Evolutionary conservation across 2,329 filamentous ascomycete species (phyloP).

Genomic region (Xylaria sp.): DNA sequence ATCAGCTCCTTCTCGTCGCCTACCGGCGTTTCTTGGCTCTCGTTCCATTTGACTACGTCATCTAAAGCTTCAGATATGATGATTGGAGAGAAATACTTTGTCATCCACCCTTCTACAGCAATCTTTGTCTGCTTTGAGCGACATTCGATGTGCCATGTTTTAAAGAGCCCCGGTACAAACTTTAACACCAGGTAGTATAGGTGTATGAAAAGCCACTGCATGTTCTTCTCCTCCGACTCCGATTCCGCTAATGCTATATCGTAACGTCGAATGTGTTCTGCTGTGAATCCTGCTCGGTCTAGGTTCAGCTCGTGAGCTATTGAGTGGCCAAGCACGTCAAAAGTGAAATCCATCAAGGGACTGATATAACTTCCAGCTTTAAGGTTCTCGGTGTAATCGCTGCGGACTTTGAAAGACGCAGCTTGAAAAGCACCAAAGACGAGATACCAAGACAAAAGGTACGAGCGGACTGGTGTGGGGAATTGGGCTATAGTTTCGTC

Average conservation of each 20-base stretch:
- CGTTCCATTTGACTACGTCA: conserved; percentile 75
- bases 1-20: conserved; percentile 67
- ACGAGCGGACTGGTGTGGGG: conserved; percentile 77
- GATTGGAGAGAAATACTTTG: conserved; percentile 81
- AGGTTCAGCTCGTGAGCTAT: conserved; percentile 79
- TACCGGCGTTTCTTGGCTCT: conserved; percentile 59
- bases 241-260: conserved; percentile 63
- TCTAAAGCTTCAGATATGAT: conserved; percentile 74
- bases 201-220: conserved; percentile 86
- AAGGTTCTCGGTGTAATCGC: conserved; percentile 81
- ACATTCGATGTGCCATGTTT: conserved; percentile 85
- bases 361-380: conserved; percentile 77
- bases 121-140: conserved; percentile 82
- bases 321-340: conserved; percentile 85
- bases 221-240: conserved; percentile 75
- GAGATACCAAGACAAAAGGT: conserved; percentile 88
- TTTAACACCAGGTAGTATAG: conserved; percentile 85
- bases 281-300: conserved; percentile 71
- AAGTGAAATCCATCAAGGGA: conserved; percentile 80
- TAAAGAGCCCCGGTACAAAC: conserved; percentile 81
- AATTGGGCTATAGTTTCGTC: conserved; percentile 75
- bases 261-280: conserved; percentile 66
- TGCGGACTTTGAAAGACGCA: conserved; percentile 83
- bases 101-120: conserved; percentile 85
- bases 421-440: conserved; percentile 86